These are phyloP conservation scores for Aciculoconidium aculeatum DNA, from an alignment of 805 yeast genomes.

Conservation along the genomic window DNA sequence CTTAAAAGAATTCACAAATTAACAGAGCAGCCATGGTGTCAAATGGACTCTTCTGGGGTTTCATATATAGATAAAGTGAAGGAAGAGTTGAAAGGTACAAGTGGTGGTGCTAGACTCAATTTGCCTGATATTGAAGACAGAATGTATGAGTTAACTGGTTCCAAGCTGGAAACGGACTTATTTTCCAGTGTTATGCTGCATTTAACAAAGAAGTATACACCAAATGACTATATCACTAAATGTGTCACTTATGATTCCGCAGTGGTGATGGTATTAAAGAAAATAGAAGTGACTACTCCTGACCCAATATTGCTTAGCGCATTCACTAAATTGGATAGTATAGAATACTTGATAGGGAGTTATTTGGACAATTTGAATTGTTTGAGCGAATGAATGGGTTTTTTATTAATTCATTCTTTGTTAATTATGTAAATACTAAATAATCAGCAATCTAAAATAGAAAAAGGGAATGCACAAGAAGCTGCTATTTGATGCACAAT, in stretches of 20 bases:
- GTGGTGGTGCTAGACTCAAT: conserved; percentile 17
- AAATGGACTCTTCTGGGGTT: conserved; percentile 35
- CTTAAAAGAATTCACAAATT: conserved; percentile 30
- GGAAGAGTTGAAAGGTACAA: conserved; percentile 41
- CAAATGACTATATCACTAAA: conserved; percentile 51
- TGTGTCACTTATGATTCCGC: conserved; percentile 46
- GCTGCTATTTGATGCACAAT: no score
- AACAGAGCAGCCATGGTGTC: conserved; percentile 58
- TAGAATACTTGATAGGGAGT: conserved; percentile 45
- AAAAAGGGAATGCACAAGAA: no score
- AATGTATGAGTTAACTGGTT: conserved; percentile 9
- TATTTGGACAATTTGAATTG: conserved; percentile 16
- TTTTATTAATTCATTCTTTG: no score
- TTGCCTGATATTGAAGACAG: conserved; percentile 18
- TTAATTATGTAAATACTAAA: no score
- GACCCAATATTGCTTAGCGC: conserved; percentile 64
- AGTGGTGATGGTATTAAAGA: conserved; percentile 59
- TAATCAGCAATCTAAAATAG: no score
- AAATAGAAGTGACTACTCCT: conserved; percentile 54
- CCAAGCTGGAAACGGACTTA: conserved; percentile 8
- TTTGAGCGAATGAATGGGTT: conserved; percentile 7
- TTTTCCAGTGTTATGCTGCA: conserved; percentile 19
- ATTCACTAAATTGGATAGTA: conserved; percentile 55
- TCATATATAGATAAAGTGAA: conserved; percentile 56
- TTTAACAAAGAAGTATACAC: conserved; percentile 23